phyloP scores from a whole-genome alignment of 2,329 filamentous ascomycete genomes.

The Colletotrichum viniferum region DNA sequence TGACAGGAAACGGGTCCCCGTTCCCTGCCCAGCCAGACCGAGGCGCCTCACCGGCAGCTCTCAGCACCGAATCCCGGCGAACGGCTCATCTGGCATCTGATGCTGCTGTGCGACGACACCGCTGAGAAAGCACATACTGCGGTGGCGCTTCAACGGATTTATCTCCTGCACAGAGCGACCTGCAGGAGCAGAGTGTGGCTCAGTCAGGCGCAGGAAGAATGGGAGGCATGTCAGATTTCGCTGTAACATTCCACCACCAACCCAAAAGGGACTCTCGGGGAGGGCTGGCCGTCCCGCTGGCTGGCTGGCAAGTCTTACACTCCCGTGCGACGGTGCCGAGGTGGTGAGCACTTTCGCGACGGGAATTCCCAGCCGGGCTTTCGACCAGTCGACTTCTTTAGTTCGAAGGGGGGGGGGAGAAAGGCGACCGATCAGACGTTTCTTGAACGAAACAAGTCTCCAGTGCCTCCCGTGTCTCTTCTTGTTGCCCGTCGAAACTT shows the following conservation, averaged over 20 bases:
- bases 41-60: slow-evolving; percentile 3
- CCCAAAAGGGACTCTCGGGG: neutral
- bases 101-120: slow-evolving; percentile 1
- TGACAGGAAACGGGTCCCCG: neutral
- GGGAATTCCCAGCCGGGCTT: neutral
- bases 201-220: neutral
- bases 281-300: neutral
- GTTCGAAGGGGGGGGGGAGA: neutral
- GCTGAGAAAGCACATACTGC: neutral
- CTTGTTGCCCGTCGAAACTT: neutral
- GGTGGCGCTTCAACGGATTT: neutral
- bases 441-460: neutral
- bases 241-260: neutral
- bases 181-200: neutral
- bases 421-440: neutral
- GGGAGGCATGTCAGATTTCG: neutral
- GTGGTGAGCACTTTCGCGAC: slow-evolving; percentile 4
- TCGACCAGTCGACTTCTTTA: neutral
- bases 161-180: neutral
- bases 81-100: slow-evolving; percentile 9
- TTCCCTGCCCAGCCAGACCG: neutral
- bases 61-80: slow-evolving; percentile 6
- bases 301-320: neutral
- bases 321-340: slow-evolving; percentile 7
- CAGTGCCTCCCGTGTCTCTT: neutral